Percentiles rank a stretch among this genome's conserved stretches.
Evolutionary conservation across 2,329 filamentous ascomycete species (phyloP).

Genomic region (Fusarium sp.): DNA sequence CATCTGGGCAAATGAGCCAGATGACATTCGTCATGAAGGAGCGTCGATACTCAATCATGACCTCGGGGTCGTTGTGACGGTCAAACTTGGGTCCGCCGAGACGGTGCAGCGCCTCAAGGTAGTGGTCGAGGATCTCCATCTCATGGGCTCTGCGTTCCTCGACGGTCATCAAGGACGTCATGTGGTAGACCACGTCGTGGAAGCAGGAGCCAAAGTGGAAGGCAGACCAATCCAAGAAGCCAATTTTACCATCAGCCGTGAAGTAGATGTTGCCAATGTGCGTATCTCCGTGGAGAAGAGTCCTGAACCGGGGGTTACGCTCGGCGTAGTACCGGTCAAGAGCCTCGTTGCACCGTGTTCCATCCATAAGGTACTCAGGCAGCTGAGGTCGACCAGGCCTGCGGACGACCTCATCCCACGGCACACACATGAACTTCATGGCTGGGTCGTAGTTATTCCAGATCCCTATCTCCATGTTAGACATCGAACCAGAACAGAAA

Average conservation of each 20-base stretch:
- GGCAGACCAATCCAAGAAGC: constrained; percentile 58
- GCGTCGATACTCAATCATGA: constrained; percentile 44
- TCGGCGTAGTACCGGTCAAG: constrained; percentile 52
- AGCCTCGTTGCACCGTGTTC: constrained; percentile 50
- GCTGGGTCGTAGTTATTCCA: constrained; percentile 54
- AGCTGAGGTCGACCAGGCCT: constrained; percentile 47
- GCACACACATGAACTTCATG: constrained; percentile 49
- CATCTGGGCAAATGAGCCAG: constrained; percentile 41
- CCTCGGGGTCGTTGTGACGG: constrained; percentile 33
- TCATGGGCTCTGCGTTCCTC: constrained; percentile 56
- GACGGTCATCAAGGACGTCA: constrained; percentile 53
- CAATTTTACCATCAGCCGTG: constrained; percentile 47
- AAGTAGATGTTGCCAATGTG: constrained; percentile 60
- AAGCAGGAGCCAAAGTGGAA: constrained; percentile 57
- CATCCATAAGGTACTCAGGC: constrained; percentile 54
- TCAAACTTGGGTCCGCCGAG: constrained; percentile 34
- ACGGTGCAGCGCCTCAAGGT: constrained; percentile 27
- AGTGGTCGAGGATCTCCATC: constrained; percentile 45
- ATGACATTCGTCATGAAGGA: constrained; percentile 45
- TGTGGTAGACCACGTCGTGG: constrained; percentile 57
- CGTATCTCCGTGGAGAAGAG: constrained; percentile 58
- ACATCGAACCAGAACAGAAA: fast-evolving
- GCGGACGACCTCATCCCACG: constrained; percentile 48
- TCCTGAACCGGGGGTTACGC: constrained; percentile 54
- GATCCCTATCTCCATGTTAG: constrained; percentile 34